Evolutionary conservation across 306 rosid species (phyloP).

Genomic region (Quercus robur): DNA sequence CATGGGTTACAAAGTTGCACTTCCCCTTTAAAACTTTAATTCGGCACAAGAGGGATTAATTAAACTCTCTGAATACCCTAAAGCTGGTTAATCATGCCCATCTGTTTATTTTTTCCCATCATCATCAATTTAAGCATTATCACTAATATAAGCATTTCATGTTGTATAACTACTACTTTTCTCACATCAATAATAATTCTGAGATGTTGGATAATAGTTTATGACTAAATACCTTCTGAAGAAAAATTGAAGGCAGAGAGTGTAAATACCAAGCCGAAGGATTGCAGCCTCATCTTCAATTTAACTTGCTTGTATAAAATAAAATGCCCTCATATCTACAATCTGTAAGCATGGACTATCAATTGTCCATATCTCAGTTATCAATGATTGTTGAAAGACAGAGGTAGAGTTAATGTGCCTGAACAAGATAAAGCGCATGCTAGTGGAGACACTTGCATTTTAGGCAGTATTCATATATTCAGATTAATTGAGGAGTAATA

Average conservation of each 20-base stretch:
- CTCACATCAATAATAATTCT: neutral
- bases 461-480: conserved; percentile 21
- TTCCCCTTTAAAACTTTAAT: too few relatives aligned
- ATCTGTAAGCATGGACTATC: conserved; percentile 25
- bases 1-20: too few relatives aligned
- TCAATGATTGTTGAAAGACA: neutral
- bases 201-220: neutral
- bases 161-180: neutral
- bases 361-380: neutral
- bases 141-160: neutral
- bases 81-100: too few relatives aligned
- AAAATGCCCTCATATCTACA: conserved; percentile 26
- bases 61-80: conserved; percentile 49
- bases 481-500: conserved; percentile 6
- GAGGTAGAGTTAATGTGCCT: conserved; percentile 6
- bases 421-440: conserved; percentile 23
- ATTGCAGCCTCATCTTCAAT: conserved; percentile 14
- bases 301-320: conserved; percentile 13
- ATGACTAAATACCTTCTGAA: conserved; percentile 7
- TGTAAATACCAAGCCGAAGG: conserved; percentile 2
- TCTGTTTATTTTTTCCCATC: too few relatives aligned
- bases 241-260: conserved; percentile 17
- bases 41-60: too few relatives aligned
- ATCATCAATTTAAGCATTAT: neutral
- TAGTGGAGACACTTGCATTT: conserved; percentile 30